Percentiles rank a stretch among this genome's conserved stretches.
phyloP scores from a whole-genome alignment of 225 moss, liverwort and hornwort species.

The Straminergon stramineum region DNA sequence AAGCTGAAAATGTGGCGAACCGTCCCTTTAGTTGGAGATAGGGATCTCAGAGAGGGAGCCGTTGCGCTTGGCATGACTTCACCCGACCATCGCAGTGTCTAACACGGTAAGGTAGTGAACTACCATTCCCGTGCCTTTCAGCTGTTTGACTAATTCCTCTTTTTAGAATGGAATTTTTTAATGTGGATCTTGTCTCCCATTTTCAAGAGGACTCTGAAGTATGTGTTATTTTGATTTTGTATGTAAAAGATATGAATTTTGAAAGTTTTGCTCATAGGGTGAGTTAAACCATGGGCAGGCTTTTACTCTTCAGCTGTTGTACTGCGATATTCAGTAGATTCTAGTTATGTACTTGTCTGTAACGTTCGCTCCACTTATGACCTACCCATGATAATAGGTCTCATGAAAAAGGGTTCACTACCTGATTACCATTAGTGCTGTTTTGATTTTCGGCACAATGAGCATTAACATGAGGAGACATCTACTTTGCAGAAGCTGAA shows the following conservation, averaged over 20 bases:
- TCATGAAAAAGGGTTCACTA: too few relatives aligned
- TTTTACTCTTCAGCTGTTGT: background rate
- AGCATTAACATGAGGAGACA: background rate
- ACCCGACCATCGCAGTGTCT: background rate
- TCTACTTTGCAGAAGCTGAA: background rate
- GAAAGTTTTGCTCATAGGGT: background rate
- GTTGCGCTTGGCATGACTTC: constrained; percentile 36
- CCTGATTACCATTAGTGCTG: background rate
- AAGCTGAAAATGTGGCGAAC: constrained; percentile 47
- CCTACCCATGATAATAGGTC: background rate
- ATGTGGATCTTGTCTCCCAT: background rate
- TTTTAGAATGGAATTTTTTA: background rate
- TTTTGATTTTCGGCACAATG: background rate
- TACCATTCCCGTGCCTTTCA: background rate
- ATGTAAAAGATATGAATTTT: background rate
- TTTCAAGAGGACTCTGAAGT: background rate
- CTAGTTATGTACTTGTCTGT: background rate
- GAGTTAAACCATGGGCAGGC: background rate
- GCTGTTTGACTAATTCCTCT: background rate
- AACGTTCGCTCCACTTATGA: background rate
- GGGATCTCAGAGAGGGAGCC: constrained; percentile 27
- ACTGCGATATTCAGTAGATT: background rate
- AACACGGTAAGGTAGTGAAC: background rate
- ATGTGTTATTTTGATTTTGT: background rate
- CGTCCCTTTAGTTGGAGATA: constrained; percentile 35